These are phyloP conservation scores for Pezicula radicicola DNA, from an alignment of 2,329 filamentous ascomycete species.

Conservation along the genomic window DNA sequence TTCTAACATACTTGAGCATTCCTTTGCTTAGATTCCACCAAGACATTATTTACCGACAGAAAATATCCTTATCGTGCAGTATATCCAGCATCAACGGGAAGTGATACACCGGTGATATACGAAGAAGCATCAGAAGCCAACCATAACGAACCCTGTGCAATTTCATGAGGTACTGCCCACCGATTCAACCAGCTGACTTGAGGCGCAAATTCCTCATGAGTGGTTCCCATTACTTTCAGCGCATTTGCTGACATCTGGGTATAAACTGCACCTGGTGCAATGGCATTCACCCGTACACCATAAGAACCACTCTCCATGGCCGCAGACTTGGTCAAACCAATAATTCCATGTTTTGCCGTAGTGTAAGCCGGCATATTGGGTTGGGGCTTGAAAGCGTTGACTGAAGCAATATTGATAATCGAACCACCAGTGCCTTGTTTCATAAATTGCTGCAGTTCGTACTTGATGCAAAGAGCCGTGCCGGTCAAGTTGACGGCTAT, in stretches of 20 bases:
- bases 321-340: slow-evolving; percentile 39
- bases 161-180: slow-evolving; percentile 24
- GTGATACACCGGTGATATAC: slow-evolving; percentile 10
- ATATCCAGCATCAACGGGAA: slow-evolving; percentile 29
- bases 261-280: slow-evolving; percentile 37
- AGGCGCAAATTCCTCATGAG: slow-evolving; percentile 16
- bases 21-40: no score
- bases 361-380: slow-evolving; percentile 26
- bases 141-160: slow-evolving; percentile 32
- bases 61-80: background rate
- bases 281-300: slow-evolving; percentile 33
- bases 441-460: slow-evolving; percentile 34
- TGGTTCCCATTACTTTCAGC: slow-evolving; percentile 16
- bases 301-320: slow-evolving; percentile 29
- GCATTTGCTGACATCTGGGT: slow-evolving; percentile 19
- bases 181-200: slow-evolving; percentile 13
- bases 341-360: slow-evolving; percentile 37
- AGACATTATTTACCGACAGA: no score
- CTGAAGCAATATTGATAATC: slow-evolving; percentile 42
- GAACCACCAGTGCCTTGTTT: slow-evolving; percentile 38
- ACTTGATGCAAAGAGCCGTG: slow-evolving; percentile 29
- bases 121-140: slow-evolving; percentile 27
- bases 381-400: slow-evolving; percentile 38
- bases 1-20: no score
- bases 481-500: slow-evolving; percentile 30